These are phyloP conservation scores for Sphaerostilbella broomeana DNA, from an alignment of 2,329 filamentous ascomycete genomes.

Conservation along the genomic window DNA sequence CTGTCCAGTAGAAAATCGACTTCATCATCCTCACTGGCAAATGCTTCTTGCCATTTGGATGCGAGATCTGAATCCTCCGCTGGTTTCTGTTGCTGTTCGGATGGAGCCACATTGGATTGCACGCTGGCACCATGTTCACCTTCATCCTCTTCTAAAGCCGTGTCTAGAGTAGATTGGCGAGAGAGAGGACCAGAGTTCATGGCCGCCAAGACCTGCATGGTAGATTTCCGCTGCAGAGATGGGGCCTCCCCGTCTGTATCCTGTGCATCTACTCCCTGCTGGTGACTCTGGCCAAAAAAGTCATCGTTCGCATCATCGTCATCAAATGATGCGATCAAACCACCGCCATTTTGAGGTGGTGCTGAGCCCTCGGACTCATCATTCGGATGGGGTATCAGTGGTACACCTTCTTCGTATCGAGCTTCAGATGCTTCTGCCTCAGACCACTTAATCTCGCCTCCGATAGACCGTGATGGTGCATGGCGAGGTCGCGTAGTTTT, in stretches of 20 bases:
- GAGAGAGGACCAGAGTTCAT: constrained; percentile 31
- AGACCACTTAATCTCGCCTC: constrained; percentile 35
- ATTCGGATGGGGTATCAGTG: constrained; percentile 44
- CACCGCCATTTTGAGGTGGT: constrained; percentile 1
- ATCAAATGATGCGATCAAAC: constrained; percentile 28
- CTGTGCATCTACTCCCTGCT: constrained; percentile 12
- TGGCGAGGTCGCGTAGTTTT: constrained; percentile 18
- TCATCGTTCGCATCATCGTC: constrained; percentile 50
- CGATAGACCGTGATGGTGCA: constrained; percentile 32
- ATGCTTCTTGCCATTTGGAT: constrained; percentile 76
- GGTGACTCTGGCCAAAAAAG: constrained; percentile 53
- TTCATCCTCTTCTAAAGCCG: constrained; percentile 25
- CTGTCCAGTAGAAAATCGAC: constrained; percentile 58
- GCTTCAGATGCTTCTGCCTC: constrained; percentile 44
- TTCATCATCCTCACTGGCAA: constrained; percentile 69
- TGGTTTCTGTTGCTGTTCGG: too few species aligned
- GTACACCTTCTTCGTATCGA: constrained; percentile 64
- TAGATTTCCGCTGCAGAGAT: constrained; percentile 60
- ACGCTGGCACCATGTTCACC: constrained; percentile 20
- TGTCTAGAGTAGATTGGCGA: constrained; percentile 26
- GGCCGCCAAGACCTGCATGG: constrained; percentile 56
- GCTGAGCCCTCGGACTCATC: constrained; percentile 4
- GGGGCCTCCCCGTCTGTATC: constrained; percentile 16
- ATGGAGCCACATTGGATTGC: constrained; percentile 8
- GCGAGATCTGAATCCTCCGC: too few species aligned